Conservation (phyloP, 2,329 filamentous ascomycete species). For the Phialocephala subalpina region DNA sequence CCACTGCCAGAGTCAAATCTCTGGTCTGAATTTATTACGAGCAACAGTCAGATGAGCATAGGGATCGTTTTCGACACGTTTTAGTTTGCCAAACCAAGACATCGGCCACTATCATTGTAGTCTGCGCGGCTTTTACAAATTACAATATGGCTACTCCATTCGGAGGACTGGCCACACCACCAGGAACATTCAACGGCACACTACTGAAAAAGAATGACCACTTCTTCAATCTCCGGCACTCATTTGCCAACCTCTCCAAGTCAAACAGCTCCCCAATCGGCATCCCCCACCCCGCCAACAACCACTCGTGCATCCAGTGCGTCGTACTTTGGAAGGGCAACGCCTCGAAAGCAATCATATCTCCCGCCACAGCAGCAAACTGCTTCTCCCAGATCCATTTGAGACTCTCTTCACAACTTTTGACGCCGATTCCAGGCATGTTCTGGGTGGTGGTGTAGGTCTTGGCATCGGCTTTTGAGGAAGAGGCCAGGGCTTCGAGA, state of each 20-base stretch:
- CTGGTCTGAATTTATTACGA: too few species aligned
- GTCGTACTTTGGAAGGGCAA: conserved; percentile 42
- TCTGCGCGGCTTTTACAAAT: conserved; percentile 20
- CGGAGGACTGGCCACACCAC: conserved; percentile 41
- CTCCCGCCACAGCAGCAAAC: conserved; percentile 54
- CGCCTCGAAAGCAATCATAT: conserved; percentile 54
- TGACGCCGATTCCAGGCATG: conserved; percentile 47
- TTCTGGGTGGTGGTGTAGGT: conserved; percentile 34
- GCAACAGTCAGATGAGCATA: too few species aligned
- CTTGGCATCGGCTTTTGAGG: conserved; percentile 34
- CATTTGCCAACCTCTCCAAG: conserved; percentile 52
- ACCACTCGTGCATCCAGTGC: conserved; percentile 47
- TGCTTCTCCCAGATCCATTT: conserved; percentile 55
- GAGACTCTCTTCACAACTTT: conserved; percentile 44
- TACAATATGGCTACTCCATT: conserved; percentile 43
- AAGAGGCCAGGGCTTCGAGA: conserved; percentile 39
- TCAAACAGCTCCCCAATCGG: conserved; percentile 59
- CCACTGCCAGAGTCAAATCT: too few species aligned
- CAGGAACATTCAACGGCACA: conserved; percentile 59
- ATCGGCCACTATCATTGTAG: too few species aligned
- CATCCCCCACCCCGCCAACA: conserved; percentile 59
- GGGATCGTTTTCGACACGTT: too few species aligned
- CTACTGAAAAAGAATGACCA: conserved; percentile 71
- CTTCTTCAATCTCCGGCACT: conserved; percentile 58
- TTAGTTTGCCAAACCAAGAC: too few species aligned